Evolutionary conservation across 108 stramenopile species (phyloP).

Genomic region (Nannochloropsis oceanica): DNA sequence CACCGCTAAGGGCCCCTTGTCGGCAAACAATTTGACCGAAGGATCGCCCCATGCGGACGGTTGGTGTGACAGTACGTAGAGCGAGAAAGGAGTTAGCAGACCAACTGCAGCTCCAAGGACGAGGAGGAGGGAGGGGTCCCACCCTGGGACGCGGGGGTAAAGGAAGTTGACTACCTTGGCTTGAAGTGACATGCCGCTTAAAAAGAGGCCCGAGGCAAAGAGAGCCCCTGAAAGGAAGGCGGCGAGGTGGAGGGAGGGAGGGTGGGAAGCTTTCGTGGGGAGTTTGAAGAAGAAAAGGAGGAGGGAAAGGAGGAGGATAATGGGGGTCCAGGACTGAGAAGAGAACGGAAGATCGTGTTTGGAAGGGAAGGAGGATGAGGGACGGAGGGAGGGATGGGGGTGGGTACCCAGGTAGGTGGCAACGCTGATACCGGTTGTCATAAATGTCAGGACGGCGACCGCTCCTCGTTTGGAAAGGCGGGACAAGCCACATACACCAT

Average conservation of each 20-base stretch:
- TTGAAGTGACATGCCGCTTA: background rate
- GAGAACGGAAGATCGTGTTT: background rate
- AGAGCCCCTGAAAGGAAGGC: background rate
- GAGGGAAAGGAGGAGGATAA: background rate
- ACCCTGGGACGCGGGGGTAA: conserved; percentile 21
- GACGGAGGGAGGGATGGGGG: background rate
- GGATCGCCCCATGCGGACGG: background rate
- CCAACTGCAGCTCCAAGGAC: conserved; percentile 51
- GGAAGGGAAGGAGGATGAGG: background rate
- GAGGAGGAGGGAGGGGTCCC: conserved; percentile 56
- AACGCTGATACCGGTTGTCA: conserved; percentile 40
- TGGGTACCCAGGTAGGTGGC: background rate
- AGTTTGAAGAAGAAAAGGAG: background rate
- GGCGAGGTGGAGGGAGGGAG: background rate
- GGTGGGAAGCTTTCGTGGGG: background rate
- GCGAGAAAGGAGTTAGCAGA: background rate
- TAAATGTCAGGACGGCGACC: conserved; percentile 57
- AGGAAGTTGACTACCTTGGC: background rate
- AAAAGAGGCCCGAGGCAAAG: background rate
- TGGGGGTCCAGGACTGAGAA: background rate
- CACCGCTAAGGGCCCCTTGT: background rate
- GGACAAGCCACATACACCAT: conserved; percentile 63
- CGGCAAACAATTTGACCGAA: background rate
- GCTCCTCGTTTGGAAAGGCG: conserved; percentile 53
- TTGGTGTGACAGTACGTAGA: background rate